phyloP scores from a whole-genome alignment of 106 monocot species.

The Acorus calamus region DNA sequence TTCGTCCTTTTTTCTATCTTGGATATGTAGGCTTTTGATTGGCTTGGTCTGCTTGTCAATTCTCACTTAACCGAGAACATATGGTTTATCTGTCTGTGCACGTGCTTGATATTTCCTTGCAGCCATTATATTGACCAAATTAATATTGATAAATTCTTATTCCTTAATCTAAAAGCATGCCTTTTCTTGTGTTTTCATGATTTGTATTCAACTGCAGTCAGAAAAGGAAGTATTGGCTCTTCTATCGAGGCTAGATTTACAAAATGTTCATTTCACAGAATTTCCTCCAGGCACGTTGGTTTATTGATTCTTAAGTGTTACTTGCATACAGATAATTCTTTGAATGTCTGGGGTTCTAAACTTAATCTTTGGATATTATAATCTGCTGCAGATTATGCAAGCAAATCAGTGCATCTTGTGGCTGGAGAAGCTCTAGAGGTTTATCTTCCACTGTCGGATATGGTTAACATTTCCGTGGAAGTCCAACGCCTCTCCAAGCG shows the following conservation, averaged over 20 bases:
- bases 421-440: slow-evolving; percentile 85
- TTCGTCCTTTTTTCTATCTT: too few relatives aligned
- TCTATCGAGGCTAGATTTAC: slow-evolving; percentile 68
- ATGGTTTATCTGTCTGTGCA: too few relatives aligned
- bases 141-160: too few relatives aligned
- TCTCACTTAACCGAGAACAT: too few relatives aligned
- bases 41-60: too few relatives aligned
- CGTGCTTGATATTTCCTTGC: too few relatives aligned
- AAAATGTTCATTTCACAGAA: slow-evolving; percentile 66
- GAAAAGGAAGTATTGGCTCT: slow-evolving; percentile 81
- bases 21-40: too few relatives aligned
- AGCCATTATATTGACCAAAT: too few relatives aligned
- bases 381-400: slow-evolving; percentile 47
- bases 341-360: not conserved
- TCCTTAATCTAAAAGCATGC: too few relatives aligned
- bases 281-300: slow-evolving; percentile 46
- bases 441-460: slow-evolving; percentile 85
- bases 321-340: not conserved
- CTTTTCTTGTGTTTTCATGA: slow-evolving; percentile 1
- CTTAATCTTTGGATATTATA: not conserved
- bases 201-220: slow-evolving; percentile 17
- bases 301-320: slow-evolving; percentile 3
- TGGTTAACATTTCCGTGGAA: slow-evolving; percentile 89
- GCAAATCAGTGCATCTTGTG: slow-evolving; percentile 81
- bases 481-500: slow-evolving; percentile 72